Conservation (phyloP, 2,329 filamentous ascomycete species). For the Dryadomyces sulphureus region DNA sequence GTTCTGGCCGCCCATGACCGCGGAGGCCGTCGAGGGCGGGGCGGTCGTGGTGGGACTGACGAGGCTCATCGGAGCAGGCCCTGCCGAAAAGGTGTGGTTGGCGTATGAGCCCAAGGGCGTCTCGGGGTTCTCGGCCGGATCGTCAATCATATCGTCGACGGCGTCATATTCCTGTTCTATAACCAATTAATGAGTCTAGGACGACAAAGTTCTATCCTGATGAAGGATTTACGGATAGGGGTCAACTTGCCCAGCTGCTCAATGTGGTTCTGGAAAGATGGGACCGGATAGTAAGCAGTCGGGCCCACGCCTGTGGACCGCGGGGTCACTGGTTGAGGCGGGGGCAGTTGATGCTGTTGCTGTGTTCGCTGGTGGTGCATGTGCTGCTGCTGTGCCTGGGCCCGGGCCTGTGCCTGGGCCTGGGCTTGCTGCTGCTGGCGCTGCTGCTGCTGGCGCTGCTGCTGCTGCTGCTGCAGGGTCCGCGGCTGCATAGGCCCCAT, state of each 20-base stretch:
- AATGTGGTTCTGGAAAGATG: slow-evolving; percentile 79
- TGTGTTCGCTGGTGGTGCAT: slow-evolving; percentile 14
- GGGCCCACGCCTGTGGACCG: slow-evolving; percentile 22
- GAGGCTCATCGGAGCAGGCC: slow-evolving; percentile 25
- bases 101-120: slow-evolving; percentile 51
- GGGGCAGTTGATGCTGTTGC: slow-evolving; percentile 13
- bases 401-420: slow-evolving; percentile 5
- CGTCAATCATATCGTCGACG: slow-evolving; percentile 77
- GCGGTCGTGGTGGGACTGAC: slow-evolving; percentile 19
- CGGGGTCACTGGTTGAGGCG: slow-evolving; percentile 9
- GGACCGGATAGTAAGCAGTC: slow-evolving; percentile 61
- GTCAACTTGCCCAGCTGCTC: slow-evolving; percentile 83
- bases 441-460: slow-evolving; percentile 16
- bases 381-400: slow-evolving; percentile 4
- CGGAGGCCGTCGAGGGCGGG: slow-evolving; percentile 8
- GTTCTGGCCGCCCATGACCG: slow-evolving; percentile 25
- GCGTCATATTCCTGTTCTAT: slow-evolving; percentile 96
- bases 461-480: slow-evolving; percentile 11
- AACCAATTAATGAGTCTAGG: slow-evolving; percentile 51
- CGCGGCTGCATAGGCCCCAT: neutral
- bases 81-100: slow-evolving; percentile 33
- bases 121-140: slow-evolving; percentile 48
- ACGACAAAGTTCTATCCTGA: slow-evolving; percentile 45
- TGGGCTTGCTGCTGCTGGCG: slow-evolving; percentile 21
- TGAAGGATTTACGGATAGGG: slow-evolving; percentile 26